Percentiles rank a stretch among this genome's conserved stretches.
phyloP scores from a whole-genome alignment of 169 alveolate species.

The Fabrea salina region DNA sequence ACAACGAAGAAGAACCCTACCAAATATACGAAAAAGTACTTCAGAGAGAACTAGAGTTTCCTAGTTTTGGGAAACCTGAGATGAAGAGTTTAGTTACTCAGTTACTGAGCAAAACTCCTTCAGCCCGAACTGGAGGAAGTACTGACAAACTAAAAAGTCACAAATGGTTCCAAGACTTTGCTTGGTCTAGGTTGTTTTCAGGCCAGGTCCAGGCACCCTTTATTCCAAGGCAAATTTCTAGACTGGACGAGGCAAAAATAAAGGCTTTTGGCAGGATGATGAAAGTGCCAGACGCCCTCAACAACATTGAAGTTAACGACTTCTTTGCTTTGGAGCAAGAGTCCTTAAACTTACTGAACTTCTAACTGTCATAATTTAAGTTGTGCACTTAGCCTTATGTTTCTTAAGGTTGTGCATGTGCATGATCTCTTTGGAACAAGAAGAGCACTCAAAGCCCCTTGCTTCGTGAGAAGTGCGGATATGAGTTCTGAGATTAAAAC shows the following conservation, averaged over 20 bases:
- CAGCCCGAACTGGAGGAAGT: constrained; percentile 32
- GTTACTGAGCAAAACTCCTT: constrained; percentile 49
- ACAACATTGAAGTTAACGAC: no score
- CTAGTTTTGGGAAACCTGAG: constrained; percentile 29
- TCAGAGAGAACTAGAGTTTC: constrained; percentile 75
- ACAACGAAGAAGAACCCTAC: constrained; percentile 94
- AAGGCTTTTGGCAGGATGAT: no score
- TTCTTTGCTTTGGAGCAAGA: no score
- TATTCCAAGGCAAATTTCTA: constrained; percentile 4
- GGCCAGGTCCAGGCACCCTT: constrained; percentile 5
- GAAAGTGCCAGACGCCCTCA: no score
- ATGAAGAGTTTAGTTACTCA: constrained; percentile 50
- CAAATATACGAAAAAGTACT: constrained; percentile 91
- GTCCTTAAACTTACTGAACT: no score
- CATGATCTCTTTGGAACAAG: not conserved
- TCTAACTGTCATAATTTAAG: no score
- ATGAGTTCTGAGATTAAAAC: constrained; percentile 8
- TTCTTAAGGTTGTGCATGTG: not conserved
- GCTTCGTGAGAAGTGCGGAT: constrained; percentile 20
- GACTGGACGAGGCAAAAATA: no score
- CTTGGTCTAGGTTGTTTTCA: constrained; percentile 10
- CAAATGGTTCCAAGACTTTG: constrained; percentile 38
- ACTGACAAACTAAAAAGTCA: constrained; percentile 43
- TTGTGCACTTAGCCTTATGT: not conserved
- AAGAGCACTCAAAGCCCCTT: not conserved